These are phyloP conservation scores for Backusella sp. DNA, from an alignment of 192 early-diverging fungal species.

Conservation along the genomic window DNA sequence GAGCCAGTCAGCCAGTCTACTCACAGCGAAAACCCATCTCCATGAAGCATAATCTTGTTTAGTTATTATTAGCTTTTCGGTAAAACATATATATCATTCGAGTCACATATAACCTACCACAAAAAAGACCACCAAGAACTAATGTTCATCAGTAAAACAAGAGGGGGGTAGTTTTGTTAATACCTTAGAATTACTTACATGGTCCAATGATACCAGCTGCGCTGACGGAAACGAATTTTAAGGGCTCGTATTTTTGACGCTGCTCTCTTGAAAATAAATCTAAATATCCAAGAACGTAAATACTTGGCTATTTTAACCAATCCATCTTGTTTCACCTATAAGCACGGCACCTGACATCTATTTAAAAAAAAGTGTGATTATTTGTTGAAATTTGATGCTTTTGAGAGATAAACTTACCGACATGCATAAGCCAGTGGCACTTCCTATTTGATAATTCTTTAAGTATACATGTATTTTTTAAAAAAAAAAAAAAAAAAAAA, in stretches of 20 bases:
- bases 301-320: background rate
- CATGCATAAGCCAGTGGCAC: background rate
- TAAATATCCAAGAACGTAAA: background rate
- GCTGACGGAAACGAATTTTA: background rate
- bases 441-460: background rate
- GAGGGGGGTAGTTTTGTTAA: background rate
- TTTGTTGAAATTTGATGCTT: background rate
- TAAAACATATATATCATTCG: background rate
- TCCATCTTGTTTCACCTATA: background rate
- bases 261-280: background rate
- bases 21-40: background rate
- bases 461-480: background rate
- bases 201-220: background rate
- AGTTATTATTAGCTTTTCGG: background rate
- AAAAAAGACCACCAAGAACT: background rate
- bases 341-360: background rate
- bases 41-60: background rate
- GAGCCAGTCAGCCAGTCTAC: background rate
- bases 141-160: background rate
- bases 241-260: background rate
- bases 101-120: background rate
- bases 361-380: background rate
- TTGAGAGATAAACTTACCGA: background rate
- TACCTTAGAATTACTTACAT: background rate
- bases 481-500: too few relatives aligned